Percentiles rank a stretch among this genome's conserved stretches.
Evolutionary conservation across 1,284 basidiomycete species (phyloP).

Genomic region (Marasmius tenuissimus): DNA sequence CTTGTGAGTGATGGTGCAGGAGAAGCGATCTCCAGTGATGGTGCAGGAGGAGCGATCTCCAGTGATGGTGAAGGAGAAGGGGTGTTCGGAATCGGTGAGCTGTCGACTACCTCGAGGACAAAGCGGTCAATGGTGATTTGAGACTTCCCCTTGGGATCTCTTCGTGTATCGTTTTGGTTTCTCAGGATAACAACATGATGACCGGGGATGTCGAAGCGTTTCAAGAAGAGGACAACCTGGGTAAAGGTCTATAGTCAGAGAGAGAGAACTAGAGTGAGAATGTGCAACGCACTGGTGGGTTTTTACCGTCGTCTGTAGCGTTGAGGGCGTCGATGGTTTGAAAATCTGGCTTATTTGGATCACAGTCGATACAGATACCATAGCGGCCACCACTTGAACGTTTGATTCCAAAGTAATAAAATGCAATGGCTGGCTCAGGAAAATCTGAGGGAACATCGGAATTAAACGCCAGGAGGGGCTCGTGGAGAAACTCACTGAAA

Average conservation of each 20-base stretch:
- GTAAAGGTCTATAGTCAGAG: conserved; percentile 21
- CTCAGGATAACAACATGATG: neutral
- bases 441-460: no score
- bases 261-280: neutral
- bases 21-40: neutral
- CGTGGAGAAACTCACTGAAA: no score
- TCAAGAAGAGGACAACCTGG: conserved; percentile 18
- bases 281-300: conserved; percentile 23
- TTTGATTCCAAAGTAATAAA: no score
- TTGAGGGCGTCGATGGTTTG: conserved; percentile 26
- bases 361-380: conserved; percentile 30
- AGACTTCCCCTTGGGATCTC: conserved; percentile 19
- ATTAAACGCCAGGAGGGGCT: no score
- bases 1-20: neutral
- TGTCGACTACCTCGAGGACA: conserved; percentile 20
- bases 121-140: conserved; percentile 28
- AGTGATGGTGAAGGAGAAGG: neutral
- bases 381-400: conserved; percentile 12
- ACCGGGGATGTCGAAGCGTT: neutral
- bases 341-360: conserved; percentile 25
- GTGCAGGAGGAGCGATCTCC: neutral
- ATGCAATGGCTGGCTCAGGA: no score
- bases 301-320: conserved; percentile 24
- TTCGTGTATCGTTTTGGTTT: conserved; percentile 2
- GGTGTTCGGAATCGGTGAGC: neutral